phyloP scores from a whole-genome alignment of 768 basidiomycete species.

The Leccinellum luteum region DNA sequence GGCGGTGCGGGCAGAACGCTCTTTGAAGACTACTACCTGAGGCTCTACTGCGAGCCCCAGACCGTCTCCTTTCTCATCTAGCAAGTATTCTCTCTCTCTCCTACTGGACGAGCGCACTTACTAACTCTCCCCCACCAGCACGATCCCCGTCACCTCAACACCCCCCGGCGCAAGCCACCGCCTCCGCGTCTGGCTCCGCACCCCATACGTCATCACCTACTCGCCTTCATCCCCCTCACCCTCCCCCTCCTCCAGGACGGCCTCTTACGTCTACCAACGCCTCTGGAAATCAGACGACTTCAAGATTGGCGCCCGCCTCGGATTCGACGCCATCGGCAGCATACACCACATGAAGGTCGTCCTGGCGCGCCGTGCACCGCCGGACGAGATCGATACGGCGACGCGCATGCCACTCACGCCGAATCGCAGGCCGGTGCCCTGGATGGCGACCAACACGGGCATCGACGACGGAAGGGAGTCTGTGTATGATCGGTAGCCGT shows the following conservation, averaged over 20 bases:
- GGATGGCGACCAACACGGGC: constrained; percentile 5
- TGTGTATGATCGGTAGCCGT: constrained; percentile 11
- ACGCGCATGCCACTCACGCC: not conserved
- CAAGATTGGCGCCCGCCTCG: constrained; percentile 55
- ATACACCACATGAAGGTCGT: constrained; percentile 37
- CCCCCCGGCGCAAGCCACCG: constrained; percentile 60
- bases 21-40: constrained; percentile 52
- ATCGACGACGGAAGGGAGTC: constrained; percentile 7
- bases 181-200: constrained; percentile 62
- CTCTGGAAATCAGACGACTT: constrained; percentile 64
- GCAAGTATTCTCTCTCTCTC: constrained; percentile 33
- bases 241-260: constrained; percentile 35
- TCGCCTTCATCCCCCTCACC: constrained; percentile 24
- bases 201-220: constrained; percentile 24
- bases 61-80: constrained; percentile 59
- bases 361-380: constrained; percentile 35
- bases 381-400: not conserved
- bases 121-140: constrained; percentile 31
- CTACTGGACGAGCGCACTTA: not conserved
- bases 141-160: constrained; percentile 51
- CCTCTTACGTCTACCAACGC: constrained; percentile 60
- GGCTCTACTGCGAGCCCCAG: constrained; percentile 53
- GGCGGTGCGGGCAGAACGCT: constrained; percentile 55
- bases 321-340: constrained; percentile 49
- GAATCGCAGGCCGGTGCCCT: constrained; percentile 5